Evolutionary conservation across 768 basidiomycete genomes (phyloP).

Genomic region (Panaeolus cyanescens): DNA sequence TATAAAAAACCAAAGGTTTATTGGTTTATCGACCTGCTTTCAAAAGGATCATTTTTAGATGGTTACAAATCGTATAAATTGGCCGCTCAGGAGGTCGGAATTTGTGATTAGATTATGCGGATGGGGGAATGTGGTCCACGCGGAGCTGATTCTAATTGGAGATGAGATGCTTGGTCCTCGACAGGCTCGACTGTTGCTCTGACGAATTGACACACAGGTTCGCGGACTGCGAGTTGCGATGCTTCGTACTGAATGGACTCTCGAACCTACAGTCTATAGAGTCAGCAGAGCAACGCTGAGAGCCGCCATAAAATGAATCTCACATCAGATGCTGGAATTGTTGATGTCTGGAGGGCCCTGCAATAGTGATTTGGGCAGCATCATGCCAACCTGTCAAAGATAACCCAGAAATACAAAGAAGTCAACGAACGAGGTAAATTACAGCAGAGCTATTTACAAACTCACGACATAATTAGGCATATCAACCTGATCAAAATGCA

Average conservation of each 20-base stretch:
- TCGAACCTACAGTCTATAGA: neutral
- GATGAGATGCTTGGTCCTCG: neutral
- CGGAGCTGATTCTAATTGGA: neutral
- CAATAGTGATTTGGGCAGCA: slow-evolving; percentile 49
- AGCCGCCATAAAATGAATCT: neutral
- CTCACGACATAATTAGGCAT: slow-evolving; percentile 68
- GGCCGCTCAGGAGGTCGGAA: neutral
- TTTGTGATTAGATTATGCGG: neutral
- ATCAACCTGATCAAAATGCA: slow-evolving; percentile 43
- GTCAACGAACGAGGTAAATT: neutral
- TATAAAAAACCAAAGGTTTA: too few relatives aligned
- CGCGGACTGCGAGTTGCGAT: neutral
- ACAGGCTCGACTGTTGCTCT: neutral
- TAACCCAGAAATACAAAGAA: slow-evolving; percentile 26
- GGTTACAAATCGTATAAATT: too few relatives aligned
- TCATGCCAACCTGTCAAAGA: slow-evolving; percentile 43
- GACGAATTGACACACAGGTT: neutral
- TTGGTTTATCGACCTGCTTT: too few relatives aligned
- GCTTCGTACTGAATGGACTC: neutral
- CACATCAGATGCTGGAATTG: neutral
- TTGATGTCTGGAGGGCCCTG: slow-evolving; percentile 9
- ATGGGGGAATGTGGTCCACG: neutral
- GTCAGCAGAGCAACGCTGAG: neutral
- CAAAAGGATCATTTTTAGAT: too few relatives aligned
- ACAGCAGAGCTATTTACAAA: slow-evolving; percentile 5